Percentiles rank a stretch among this genome's conserved stretches.
phyloP scores from a whole-genome alignment of 768 basidiomycete genomes.

The Kwoniella newhampshirensis region DNA sequence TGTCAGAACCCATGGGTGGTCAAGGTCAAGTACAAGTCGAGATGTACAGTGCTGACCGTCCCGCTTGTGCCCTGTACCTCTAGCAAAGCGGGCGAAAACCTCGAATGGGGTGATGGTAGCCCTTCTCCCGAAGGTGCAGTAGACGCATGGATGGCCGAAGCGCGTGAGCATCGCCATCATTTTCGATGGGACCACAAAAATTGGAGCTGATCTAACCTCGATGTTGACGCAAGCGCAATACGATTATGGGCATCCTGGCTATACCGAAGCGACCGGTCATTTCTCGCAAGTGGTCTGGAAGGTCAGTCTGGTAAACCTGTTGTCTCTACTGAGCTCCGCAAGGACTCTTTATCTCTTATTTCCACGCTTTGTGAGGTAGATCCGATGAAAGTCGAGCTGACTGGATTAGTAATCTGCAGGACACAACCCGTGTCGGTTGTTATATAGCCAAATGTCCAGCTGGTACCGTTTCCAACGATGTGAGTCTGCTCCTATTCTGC shows the following conservation, averaged over 20 bases:
- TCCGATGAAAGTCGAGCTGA: background rate
- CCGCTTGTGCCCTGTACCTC: background rate
- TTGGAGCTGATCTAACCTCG: too few relatives aligned
- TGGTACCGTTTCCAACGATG: background rate
- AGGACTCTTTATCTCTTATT: background rate
- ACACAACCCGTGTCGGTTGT: slow-evolving; percentile 16
- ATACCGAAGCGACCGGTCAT: slow-evolving; percentile 17
- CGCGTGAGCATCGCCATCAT: slow-evolving; percentile 6
- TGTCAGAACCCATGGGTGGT: too few relatives aligned
- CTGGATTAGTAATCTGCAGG: background rate
- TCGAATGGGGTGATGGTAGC: slow-evolving; percentile 15
- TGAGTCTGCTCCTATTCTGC: slow-evolving; percentile 2
- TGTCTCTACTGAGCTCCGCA: background rate
- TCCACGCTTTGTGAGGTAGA: background rate
- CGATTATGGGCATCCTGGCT: slow-evolving; percentile 12
- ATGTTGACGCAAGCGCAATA: slow-evolving; percentile 3
- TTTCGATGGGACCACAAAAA: too few relatives aligned
- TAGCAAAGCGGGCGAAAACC: slow-evolving; percentile 20
- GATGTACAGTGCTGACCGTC: background rate
- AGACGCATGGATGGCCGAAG: slow-evolving; percentile 14
- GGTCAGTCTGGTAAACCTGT: slow-evolving; percentile 1
- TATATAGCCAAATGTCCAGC: slow-evolving; percentile 13
- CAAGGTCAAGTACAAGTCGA: background rate
- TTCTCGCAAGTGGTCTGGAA: slow-evolving; percentile 29
- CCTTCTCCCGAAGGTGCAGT: slow-evolving; percentile 17